Base-by-base conservation (phyloP, 495 filamentous ascomycete species). In the Tirmania nivea region DNA sequence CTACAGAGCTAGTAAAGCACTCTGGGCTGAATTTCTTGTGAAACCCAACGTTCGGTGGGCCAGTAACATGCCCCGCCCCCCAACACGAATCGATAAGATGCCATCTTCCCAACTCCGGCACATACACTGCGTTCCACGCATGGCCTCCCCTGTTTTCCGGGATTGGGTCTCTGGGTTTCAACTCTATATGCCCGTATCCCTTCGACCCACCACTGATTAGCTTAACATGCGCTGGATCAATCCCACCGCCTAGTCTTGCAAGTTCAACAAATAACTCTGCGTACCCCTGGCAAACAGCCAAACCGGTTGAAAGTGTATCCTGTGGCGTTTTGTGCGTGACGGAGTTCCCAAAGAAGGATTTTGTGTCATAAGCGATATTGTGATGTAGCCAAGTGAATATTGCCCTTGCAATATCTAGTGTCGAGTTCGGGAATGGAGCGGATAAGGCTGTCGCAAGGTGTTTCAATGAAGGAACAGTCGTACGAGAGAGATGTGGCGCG, bases 311-410 rank as follows among this genome's bases (percentile, higher is more conserved):
- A 11, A 95, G 72, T 0, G 79, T 83, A 34, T 75, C 73, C 5
- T 71, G 71, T 0, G 86, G 79, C 6, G 79, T 82, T 25, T 76
- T 75, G n/a, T 76, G 70, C 56, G 77, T 68, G 36, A 92, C 71
- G 52, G 66, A 75, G 47, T 78, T 72, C 54, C 73, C 75, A 64
- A 88, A 87, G 70, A 94, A 90, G 45, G 76, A 72, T 36, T 77
- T 68, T 6, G 75, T 72, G 65, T 97, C 83, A 67, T 97, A 97
- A 48, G 70, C 70, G 55, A 97, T 78, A 61, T 95, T 96, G 66
- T 97, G 81, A 66, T 96, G 90, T 49, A 86, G 74, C 90, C 88
- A 97, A 8, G 85, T 84, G 66, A 97, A 97, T 55, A 97, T 81
- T 9, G 74, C 82, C 14, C 90, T 76, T 10, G 90, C 88, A 67